A percentile compares a stretch with the other conserved stretches of the same genome.
phyloP scores from a whole-genome alignment of 164 flowering plant species.

The Echeveria elegans region DNA sequence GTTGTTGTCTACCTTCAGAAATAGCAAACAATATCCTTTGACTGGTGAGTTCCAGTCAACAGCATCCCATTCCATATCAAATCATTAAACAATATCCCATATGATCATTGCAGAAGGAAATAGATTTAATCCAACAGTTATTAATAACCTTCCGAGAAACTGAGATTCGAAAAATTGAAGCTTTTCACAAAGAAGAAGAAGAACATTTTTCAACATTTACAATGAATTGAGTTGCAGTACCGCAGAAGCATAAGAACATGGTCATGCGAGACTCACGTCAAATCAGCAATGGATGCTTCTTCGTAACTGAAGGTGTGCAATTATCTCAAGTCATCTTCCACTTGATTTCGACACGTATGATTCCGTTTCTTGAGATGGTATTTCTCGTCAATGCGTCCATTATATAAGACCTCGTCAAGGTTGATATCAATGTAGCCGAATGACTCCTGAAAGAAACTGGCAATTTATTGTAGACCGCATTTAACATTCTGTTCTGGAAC shows the following conservation, averaged over 20 bases:
- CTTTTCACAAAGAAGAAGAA: background rate
- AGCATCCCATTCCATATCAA: conserved; percentile 22
- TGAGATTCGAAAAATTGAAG: background rate
- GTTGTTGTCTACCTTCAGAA: background rate
- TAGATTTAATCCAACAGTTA: no score
- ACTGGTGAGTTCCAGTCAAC: conserved; percentile 81
- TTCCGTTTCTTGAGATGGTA: conserved; percentile 78
- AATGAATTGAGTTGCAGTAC: background rate
- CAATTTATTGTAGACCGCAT: no score
- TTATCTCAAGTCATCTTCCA: conserved; percentile 40
- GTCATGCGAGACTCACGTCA: background rate
- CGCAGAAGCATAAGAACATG: background rate
- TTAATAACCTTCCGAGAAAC: no score
- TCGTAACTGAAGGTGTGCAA: background rate
- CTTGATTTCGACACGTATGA: conserved; percentile 51
- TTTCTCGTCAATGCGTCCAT: conserved; percentile 75
- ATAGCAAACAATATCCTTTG: conserved; percentile 62
- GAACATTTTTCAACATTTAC: background rate
- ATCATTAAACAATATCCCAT: no score
- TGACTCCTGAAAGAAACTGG: conserved; percentile 43
- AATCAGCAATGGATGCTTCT: background rate
- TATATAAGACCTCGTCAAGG: conserved; percentile 66
- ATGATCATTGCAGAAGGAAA: no score
- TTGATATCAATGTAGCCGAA: conserved; percentile 74
- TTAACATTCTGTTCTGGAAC: background rate